phyloP scores from a whole-genome alignment of 768 basidiomycete genomes.

The Harrya chromipes region DNA sequence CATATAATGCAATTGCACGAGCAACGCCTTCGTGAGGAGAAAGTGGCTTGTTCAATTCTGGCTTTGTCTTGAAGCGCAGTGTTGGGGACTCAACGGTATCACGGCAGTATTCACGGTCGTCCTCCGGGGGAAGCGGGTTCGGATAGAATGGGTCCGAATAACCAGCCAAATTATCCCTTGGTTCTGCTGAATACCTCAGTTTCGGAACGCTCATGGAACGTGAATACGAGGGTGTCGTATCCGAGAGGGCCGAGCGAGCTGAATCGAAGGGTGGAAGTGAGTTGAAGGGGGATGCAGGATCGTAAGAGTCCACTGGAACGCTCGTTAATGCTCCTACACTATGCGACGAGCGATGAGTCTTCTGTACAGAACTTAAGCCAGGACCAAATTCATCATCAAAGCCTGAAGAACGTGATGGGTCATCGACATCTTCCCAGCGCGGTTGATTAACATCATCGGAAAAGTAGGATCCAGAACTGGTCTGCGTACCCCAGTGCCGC shows the following conservation, averaged over 20 bases:
- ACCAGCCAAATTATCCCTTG: background rate
- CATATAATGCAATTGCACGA: constrained; percentile 70
- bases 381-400: constrained; percentile 48
- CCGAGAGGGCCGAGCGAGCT: constrained; percentile 31
- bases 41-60: constrained; percentile 48
- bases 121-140: constrained; percentile 18
- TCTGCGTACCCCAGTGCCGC: constrained; percentile 52
- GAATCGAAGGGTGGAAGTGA: constrained; percentile 33
- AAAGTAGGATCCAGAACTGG: constrained; percentile 57
- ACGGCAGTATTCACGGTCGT: constrained; percentile 13
- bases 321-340: constrained; percentile 13
- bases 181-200: constrained; percentile 13
- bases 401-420: constrained; percentile 11
- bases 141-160: constrained; percentile 30
- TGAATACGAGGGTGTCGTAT: constrained; percentile 30
- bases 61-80: constrained; percentile 44
- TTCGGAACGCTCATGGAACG: constrained; percentile 35
- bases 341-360: constrained; percentile 20
- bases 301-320: constrained; percentile 25
- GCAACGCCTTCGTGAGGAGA: constrained; percentile 58
- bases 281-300: constrained; percentile 36
- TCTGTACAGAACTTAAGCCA: constrained; percentile 36
- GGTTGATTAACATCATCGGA: constrained; percentile 20
- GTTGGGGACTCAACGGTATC: constrained; percentile 13
- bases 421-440: constrained; percentile 33